A percentile compares a stretch with the other conserved stretches of the same genome.
These are phyloP conservation scores for Sugiyamaella qingdaonensis DNA, from an alignment of 805 yeast genomes.

Conservation along the genomic window DNA sequence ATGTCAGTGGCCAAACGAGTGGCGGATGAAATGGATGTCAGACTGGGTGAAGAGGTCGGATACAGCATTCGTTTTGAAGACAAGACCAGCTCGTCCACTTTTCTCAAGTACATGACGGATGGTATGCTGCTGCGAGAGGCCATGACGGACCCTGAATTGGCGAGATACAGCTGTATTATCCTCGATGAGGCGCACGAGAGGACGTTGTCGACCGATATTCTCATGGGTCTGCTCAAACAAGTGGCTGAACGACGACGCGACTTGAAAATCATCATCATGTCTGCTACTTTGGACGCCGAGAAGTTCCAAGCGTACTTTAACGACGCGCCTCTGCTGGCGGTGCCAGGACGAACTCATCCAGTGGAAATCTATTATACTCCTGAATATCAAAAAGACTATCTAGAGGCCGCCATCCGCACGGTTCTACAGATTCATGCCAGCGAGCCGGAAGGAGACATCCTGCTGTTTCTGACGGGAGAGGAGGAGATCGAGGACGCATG, in stretches of 20 bases:
- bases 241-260: constrained; percentile 70
- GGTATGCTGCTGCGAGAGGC: constrained; percentile 98
- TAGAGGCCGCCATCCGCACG: constrained; percentile 92
- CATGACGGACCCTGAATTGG: constrained; percentile 87
- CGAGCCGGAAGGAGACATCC: constrained; percentile 87
- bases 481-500: constrained; percentile 98
- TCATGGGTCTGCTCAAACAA: constrained; percentile 91
- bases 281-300: constrained; percentile 96
- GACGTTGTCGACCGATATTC: constrained; percentile 91
- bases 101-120: constrained; percentile 94
- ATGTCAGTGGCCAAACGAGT: constrained; percentile 98
- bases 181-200: constrained; percentile 98
- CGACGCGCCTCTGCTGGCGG: constrained; percentile 90
- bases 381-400: constrained; percentile 89
- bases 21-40: constrained; percentile 95
- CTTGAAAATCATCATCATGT: constrained; percentile 89
- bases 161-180: constrained; percentile 81
- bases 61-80: constrained; percentile 92
- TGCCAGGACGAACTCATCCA: constrained; percentile 97
- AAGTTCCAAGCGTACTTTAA: constrained; percentile 84
- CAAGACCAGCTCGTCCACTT: constrained; percentile 72
- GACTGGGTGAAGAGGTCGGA: constrained; percentile 91
- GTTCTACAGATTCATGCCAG: constrained; percentile 96
- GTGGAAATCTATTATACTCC: constrained; percentile 97
- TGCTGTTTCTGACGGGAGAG: constrained; percentile 89